These are phyloP conservation scores for Neurospora crassa DNA, from an alignment of 2,329 filamentous ascomycete species.

Conservation along the genomic window DNA sequence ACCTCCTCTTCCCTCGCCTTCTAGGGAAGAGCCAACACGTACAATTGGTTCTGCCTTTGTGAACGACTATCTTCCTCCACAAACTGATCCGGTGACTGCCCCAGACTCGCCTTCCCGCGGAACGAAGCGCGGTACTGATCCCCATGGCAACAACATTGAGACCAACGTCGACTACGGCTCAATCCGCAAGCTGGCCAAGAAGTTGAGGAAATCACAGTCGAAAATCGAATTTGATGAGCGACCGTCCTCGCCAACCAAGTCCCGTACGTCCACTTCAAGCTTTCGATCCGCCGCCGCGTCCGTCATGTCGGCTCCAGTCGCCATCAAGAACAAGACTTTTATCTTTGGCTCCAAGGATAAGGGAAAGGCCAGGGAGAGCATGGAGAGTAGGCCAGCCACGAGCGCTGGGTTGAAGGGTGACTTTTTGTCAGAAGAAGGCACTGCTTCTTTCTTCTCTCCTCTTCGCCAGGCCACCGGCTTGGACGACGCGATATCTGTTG, in stretches of 20 bases:
- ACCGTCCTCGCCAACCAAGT: slow-evolving; percentile 1
- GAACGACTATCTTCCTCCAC: background rate
- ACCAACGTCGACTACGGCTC: slow-evolving; percentile 14
- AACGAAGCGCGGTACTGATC: slow-evolving; percentile 34
- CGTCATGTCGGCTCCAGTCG: background rate
- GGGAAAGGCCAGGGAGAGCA: background rate
- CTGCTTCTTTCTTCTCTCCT: background rate
- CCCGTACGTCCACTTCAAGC: slow-evolving; percentile 11
- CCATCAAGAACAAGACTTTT: background rate
- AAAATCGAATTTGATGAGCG: slow-evolving; percentile 27
- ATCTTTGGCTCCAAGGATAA: background rate
- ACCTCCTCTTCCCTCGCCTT: background rate
- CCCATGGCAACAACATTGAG: slow-evolving; percentile 17
- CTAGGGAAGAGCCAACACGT: slow-evolving; percentile 14
- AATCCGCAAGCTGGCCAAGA: slow-evolving; percentile 34
- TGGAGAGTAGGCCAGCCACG: background rate
- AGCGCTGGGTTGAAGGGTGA: background rate
- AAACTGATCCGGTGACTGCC: slow-evolving; percentile 3
- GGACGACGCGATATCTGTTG: background rate
- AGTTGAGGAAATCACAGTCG: slow-evolving; percentile 42
- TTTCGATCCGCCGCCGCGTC: background rate
- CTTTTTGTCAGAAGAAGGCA: background rate
- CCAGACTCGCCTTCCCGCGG: slow-evolving; percentile 26
- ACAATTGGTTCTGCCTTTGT: background rate
- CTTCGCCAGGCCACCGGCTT: background rate